Base-by-base conservation (phyloP, 1,139 yeast species). In the Meyerozyma smithsonii region DNA sequence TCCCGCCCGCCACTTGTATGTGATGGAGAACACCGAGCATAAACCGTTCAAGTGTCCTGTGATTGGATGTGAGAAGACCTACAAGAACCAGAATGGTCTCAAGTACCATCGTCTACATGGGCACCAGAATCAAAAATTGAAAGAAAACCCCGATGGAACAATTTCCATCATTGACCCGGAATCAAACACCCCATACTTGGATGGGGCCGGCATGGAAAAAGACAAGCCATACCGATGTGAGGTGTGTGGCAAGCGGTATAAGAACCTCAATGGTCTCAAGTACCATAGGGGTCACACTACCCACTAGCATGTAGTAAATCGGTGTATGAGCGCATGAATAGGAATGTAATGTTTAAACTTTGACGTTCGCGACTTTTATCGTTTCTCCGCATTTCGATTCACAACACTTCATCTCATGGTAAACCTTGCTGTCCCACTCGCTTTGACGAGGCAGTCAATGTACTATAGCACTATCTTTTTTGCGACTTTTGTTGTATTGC, bases 211-310 rank as follows among this genome's bases (percentile, higher is more conserved):
- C 28, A 79, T 89, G 77, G 98, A 92, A 61, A 89, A 88, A 69
- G 98, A 92, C 67, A 94, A 94, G 66, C 99, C 98, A 26, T 92
- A 92, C 62, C 77, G 97, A 56, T 92, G 99, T 66, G 97, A 92
- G 62, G 96, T 92, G 36, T 92, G 99, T 65, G 97, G 97, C 42
- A 94, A 92, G 66, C 73, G 98, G 43, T 92, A 92, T 68, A 92
- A 94, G 74, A 92, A 92, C 59, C 72, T 92, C 55, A 92, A 92
- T 62, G 99, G 99, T 28, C 75, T 92, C 62, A 92, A 92, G 65
- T 92, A 92, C 61, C 99, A 92, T 61, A 79, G 97, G 53, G 97
- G 97, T 19, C 99, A 92, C 64, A 84, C 97, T 16, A 90, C 97
- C 35, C 97, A 92, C 71, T 90, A 64, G 66, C 18, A 25, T 28